Base-by-base conservation (phyloP, 805 yeast genomes). In the Metschnikowia cerradonensis region DNA sequence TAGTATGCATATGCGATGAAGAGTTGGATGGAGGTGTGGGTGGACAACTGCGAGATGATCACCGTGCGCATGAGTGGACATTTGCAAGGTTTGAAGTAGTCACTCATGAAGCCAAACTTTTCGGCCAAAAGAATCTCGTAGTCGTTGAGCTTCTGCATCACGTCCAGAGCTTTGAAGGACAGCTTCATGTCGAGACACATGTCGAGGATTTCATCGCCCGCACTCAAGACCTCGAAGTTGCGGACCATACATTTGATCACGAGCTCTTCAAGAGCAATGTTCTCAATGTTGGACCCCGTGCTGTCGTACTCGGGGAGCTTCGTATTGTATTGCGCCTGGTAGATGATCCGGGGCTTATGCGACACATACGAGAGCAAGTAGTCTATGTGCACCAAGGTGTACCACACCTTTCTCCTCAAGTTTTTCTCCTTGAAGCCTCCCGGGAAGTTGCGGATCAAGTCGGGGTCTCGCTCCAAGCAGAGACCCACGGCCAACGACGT, bases 341-440 rank as follows among this genome's bases (percentile, higher is more conserved):
- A 22, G 13, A 48, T 46, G 11, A 47, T 32, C 5, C 55, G 40
- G 1, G 61, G 57, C 8, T 56, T 51, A 13, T 55, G 54, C 30
- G 52, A 56, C 14, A 52, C 36, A 32, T 42, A 50, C 17, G 54
- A 42, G 33, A 51, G 43, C 19, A 47, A 39, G 41, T 46, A 50
- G 41, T 57, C 61, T 46, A 53, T 43, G 15, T 46, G 51, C 3
- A 58, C 41, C n/a, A 57, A 49, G 14, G 52, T 44, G 26, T 50
- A 52, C 61, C 61, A 58, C 2, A 58, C 38, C 30, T 58, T 57
- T 20, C 61, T 41, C n/a, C 55, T 32, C 19, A 58, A 43, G 43
- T 55, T 51, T 14, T 52, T 47, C 15, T 52, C 44, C 11, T 48
- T 52, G 11, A 45, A 55, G 17, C 52, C 52, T 5, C 53, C 51